These are phyloP conservation scores for Boletus edulis DNA, from an alignment of 768 basidiomycete genomes.

Conservation along the genomic window DNA sequence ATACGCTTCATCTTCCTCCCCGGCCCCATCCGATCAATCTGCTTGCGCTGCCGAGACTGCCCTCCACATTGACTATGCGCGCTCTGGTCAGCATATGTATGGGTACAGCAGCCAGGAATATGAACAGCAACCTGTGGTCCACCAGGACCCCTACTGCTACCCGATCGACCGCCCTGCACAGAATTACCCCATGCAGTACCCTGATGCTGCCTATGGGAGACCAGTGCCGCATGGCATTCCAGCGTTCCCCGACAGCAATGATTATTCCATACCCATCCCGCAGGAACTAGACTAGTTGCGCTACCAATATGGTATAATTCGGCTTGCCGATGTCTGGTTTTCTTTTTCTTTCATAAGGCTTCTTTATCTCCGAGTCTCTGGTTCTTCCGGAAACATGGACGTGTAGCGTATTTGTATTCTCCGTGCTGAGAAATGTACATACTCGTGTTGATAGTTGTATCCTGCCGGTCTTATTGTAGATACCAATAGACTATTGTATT, in stretches of 20 bases:
- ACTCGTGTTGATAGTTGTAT: slow-evolving; percentile 7
- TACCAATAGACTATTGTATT: slow-evolving; percentile 12
- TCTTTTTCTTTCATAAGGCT: neutral
- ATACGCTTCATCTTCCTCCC: slow-evolving; percentile 22
- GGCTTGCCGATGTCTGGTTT: slow-evolving; percentile 5
- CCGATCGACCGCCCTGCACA: slow-evolving; percentile 14
- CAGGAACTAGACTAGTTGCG: slow-evolving; percentile 6
- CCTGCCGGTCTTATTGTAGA: slow-evolving; percentile 7
- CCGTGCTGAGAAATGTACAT: neutral
- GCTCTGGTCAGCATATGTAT: slow-evolving; percentile 5
- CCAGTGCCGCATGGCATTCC: slow-evolving; percentile 10
- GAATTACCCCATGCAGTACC: slow-evolving; percentile 6
- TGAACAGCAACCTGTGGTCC: slow-evolving; percentile 1
- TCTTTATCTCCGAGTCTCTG: slow-evolving; percentile 5
- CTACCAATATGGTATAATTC: neutral
- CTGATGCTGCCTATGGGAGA: slow-evolving; percentile 8
- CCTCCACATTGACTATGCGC: slow-evolving; percentile 1
- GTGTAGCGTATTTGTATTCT: slow-evolving; percentile 7
- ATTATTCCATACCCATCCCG: slow-evolving; percentile 10
- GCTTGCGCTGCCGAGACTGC: slow-evolving; percentile 12
- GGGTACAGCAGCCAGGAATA: slow-evolving; percentile 4
- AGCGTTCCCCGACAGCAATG: slow-evolving; percentile 10
- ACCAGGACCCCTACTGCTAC: slow-evolving; percentile 14
- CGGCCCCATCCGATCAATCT: slow-evolving; percentile 25
- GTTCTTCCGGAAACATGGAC: slow-evolving; percentile 14